Percentiles rank a stretch among this genome's conserved stretches.
Conservation (phyloP, 2,329 filamentous ascomycete genomes). For the Myrmaecium sp. region DNA sequence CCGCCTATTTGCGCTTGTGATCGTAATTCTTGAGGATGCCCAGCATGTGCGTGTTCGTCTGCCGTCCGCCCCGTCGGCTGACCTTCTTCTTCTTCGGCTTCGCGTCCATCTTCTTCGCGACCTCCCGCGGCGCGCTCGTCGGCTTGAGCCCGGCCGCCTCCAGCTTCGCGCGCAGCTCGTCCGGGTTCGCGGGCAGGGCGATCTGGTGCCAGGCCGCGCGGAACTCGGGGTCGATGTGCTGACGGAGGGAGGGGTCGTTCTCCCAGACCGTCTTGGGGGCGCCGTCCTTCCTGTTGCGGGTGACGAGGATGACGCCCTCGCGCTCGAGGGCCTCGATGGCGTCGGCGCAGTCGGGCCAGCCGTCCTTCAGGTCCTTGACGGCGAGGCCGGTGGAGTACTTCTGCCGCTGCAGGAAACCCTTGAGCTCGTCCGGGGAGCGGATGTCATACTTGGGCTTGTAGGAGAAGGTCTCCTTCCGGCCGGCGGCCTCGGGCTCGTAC, state of each 20-base stretch:
- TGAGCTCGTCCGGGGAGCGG: conserved; percentile 56
- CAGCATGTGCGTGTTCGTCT: conserved; percentile 77
- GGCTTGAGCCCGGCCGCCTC: conserved; percentile 66
- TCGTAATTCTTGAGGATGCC: conserved; percentile 63
- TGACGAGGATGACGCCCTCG: conserved; percentile 66
- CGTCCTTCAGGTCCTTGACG: conserved; percentile 88
- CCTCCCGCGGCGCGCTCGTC: conserved; percentile 60
- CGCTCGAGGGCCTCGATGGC: conserved; percentile 62
- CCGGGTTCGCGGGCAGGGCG: conserved; percentile 50
- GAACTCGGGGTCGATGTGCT: conserved; percentile 69
- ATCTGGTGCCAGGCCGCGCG: conserved; percentile 68
- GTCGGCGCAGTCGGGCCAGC: conserved; percentile 74
- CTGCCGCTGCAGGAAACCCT: conserved; percentile 66
- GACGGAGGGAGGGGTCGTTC: conserved; percentile 63
- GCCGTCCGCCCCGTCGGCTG: conserved; percentile 56
- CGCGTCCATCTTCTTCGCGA: conserved; percentile 33
- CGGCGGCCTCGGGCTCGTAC: conserved; percentile 40
- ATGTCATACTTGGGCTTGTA: conserved; percentile 79
- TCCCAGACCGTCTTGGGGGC: conserved; percentile 75
- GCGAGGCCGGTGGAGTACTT: conserved; percentile 63
- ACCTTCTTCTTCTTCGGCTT: conserved; percentile 62
- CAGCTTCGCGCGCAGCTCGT: conserved; percentile 62
- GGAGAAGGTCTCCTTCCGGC: conserved; percentile 58
- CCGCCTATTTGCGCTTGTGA: conserved; percentile 21
- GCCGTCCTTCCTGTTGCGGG: conserved; percentile 83